Evolutionary conservation across 2,329 filamentous ascomycete species (phyloP).

Genomic region (Claviceps monticola): DNA sequence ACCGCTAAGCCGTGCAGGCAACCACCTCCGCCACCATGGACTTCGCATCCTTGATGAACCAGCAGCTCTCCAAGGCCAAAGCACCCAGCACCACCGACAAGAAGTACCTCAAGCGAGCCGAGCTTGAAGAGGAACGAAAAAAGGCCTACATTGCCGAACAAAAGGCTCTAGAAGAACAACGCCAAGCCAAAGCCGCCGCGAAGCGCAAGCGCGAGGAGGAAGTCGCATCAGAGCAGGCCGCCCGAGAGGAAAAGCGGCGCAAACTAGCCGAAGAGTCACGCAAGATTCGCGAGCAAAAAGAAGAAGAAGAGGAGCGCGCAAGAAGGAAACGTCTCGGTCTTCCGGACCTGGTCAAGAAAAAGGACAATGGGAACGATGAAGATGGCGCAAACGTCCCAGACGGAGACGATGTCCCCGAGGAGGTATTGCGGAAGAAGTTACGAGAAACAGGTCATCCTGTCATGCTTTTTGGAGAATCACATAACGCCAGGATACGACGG

Average conservation of each 20-base stretch:
- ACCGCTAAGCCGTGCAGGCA: not conserved
- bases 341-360: conserved; percentile 48
- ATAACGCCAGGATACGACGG: conserved; percentile 53
- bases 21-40: conserved; percentile 49
- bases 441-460: conserved; percentile 60
- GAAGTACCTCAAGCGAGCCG: conserved; percentile 76
- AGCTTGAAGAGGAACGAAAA: conserved; percentile 70
- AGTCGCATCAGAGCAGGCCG: conserved; percentile 51
- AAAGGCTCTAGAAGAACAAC: conserved; percentile 55
- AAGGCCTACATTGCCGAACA: conserved; percentile 75
- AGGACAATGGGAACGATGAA: conserved; percentile 25
- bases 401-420: conserved; percentile 54
- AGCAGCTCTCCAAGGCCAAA: conserved; percentile 78
- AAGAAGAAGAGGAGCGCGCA: conserved; percentile 56
- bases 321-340: conserved; percentile 67
- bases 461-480: conserved; percentile 68
- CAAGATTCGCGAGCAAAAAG: conserved; percentile 54
- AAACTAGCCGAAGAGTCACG: conserved; percentile 70
- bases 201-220: conserved; percentile 90
- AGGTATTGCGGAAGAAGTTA: conserved; percentile 54
- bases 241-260: conserved; percentile 69
- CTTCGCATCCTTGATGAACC: conserved; percentile 85
- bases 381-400: conserved; percentile 23
- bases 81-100: conserved; percentile 33
- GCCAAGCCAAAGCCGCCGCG: conserved; percentile 51